Base-by-base conservation (phyloP, 148 eudicot genomes). In the Polygonum maritimum region DNA sequence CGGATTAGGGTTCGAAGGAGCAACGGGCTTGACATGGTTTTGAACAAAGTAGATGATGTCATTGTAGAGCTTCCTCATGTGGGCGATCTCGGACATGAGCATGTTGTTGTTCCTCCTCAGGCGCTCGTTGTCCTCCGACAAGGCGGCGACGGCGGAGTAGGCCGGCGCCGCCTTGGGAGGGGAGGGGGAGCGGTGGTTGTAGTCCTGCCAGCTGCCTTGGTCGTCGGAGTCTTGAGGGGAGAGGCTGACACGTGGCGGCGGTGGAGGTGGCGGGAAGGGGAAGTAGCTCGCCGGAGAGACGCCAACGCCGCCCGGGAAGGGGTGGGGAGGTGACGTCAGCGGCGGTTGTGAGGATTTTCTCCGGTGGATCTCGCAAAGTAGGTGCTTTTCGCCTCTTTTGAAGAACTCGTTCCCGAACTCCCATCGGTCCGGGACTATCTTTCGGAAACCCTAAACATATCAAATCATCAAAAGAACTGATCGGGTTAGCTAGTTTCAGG, bases 331-430 rank as follows among this genome's bases (percentile, higher is more conserved):
- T 82, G 82, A 71, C 81, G 83, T 78, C 79, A 35, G 75, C n/a
- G 62, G 75, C 15, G 62, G 89, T 39, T 93, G 97, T 26, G 91
- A 77, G 5, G 98, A 89, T 72, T 94, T 94, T 18, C 98, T 81
- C 6, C 98, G 77, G 83, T 94, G 95, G 83, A 94, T 94, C 82
- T 94, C 98, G 69, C 97, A 88, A 3, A 94, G 84, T 22, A 94
- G 75, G 74, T 88, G 97, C 70, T 94, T 94, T 35, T 94, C 93
- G 0, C 98, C 98, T 79, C 83, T 86, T 71, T 87, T 94, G 89
- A 94, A 94, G 81, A 71, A 91, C 67, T 94, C 95, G 39, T 94
- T 94, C 1, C 97, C 98, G 47, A 94, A 94, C 78, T 94, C 98
- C 98, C 98, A 83, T 80, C 79, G 79, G 76, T 88, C 96, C 35